Evolutionary conservation across 306 rosid genomes (phyloP), one percentile per base, ranked within the genome.

Genomic region (Vigna hirtella): DNA sequence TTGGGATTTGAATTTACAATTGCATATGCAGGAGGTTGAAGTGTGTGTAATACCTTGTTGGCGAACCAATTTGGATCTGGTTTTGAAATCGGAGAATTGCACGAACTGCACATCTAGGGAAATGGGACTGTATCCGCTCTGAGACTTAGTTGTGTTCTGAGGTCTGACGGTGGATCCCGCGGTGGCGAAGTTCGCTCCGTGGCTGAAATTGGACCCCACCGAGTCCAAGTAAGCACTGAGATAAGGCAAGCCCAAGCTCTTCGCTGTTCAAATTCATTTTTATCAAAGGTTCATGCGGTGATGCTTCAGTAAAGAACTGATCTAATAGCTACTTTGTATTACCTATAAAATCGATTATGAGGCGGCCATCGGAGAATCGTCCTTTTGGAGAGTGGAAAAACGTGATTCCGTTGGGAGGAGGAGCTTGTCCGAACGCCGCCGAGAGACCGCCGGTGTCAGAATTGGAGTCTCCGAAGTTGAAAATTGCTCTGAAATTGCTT

Each of bases 131-230:
- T 81, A 89, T 4, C 98, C 97, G 71, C 91, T 80, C 53, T 91
- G 94, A 30, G 78, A 89, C 6, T 49, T 72, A 55, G 93, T 89
- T 16, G 83, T 82, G 76, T 93, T 93, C 7, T 86, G 96, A 20
- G 90, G 90, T 57, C 93, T 81, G 11, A 93, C 38, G 36, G 93
- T 91, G 45, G 96, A 91, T 5, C 96, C 96, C 0, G 94, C 93
- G 0, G 97, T 91, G 1, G 97, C 98, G n/a, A 93, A 93, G 64
- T 93, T 93, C 13, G 88, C 98, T 16, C 94, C 96, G 11, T 82
- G 81, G 3, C 63, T 84, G 79, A 89, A 93, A 61, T 91, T 93
- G 63, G 89, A 88, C 18, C 97, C 97, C 26, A 93, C 74, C 0
- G 97, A 86, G 77, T 93, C 90, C 45, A 93, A 86, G 77, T 87